phyloP scores from a whole-genome alignment of 495 filamentous ascomycete genomes.

The Darksidea phi region DNA sequence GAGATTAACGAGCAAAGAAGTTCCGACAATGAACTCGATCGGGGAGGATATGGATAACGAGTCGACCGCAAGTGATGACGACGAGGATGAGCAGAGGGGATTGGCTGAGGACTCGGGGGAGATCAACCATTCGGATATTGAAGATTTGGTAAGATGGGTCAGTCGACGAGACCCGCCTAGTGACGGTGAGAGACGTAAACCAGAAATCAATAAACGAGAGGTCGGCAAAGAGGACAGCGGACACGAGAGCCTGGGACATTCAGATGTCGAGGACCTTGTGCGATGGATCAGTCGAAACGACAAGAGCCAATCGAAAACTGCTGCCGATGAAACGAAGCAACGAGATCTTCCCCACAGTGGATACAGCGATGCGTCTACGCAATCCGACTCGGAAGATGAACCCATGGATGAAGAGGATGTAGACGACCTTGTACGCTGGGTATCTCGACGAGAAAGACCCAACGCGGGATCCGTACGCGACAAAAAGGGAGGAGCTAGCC shows the following conservation, averaged over 20 bases:
- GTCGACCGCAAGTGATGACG: slow-evolving; percentile 2
- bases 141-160: slow-evolving; percentile 28
- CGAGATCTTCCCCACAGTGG: background rate
- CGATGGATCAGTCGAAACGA: slow-evolving; percentile 4
- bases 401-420: slow-evolving; percentile 8
- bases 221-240: background rate
- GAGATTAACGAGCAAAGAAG: slow-evolving; percentile 22
- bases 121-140: slow-evolving; percentile 7
- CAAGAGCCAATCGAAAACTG: background rate
- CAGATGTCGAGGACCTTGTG: slow-evolving; percentile 19
- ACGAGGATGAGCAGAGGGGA: background rate
- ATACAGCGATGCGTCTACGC: slow-evolving; percentile 3
- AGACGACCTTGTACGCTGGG: slow-evolving; percentile 20
- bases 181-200: slow-evolving; percentile 4
- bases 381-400: slow-evolving; percentile 14
- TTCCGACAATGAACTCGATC: slow-evolving; percentile 6
- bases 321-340: background rate
- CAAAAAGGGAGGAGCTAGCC: background rate
- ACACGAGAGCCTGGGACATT: slow-evolving; percentile 6
- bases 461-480: slow-evolving; percentile 13
- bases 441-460: slow-evolving; percentile 6
- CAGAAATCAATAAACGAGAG: background rate
- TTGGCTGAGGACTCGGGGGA: background rate
- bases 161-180: slow-evolving; percentile 12
- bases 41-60: slow-evolving; percentile 1